phyloP scores from a whole-genome alignment of 805 yeast species.

The Wickerhamia fluorescens region DNA sequence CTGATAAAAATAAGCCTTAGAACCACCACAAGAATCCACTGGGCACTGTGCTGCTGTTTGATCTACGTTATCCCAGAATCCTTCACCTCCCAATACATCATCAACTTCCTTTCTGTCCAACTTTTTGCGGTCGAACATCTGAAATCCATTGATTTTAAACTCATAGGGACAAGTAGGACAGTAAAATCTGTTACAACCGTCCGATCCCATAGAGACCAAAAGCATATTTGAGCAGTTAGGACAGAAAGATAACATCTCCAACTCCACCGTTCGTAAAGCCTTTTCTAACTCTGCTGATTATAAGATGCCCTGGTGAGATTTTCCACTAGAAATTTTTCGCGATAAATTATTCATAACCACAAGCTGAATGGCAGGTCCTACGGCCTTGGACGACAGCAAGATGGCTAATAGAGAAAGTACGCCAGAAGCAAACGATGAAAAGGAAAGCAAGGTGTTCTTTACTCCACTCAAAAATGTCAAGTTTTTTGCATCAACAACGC shows the following conservation, averaged over 20 bases:
- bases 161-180: constrained; percentile 96
- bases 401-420: too few relatives aligned
- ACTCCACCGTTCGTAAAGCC: neutral
- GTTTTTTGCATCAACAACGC: neutral
- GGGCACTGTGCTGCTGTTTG: constrained; percentile 94
- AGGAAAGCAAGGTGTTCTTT: neutral
- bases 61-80: constrained; percentile 98
- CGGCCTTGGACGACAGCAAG: too few relatives aligned
- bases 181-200: constrained; percentile 59
- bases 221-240: constrained; percentile 94
- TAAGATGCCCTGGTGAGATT: too few relatives aligned
- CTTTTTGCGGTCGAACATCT: constrained; percentile 77
- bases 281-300: too few relatives aligned
- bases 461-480: neutral
- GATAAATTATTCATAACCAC: too few relatives aligned
- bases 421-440: too few relatives aligned
- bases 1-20: constrained; percentile 94
- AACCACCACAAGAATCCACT: constrained; percentile 73
- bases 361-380: too few relatives aligned
- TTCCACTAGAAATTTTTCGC: too few relatives aligned
- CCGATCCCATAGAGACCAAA: constrained; percentile 50
- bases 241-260: constrained; percentile 80
- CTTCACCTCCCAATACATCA: constrained; percentile 93
- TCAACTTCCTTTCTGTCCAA: constrained; percentile 87
- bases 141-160: constrained; percentile 78